Evolutionary conservation across 495 filamentous ascomycete genomes (phyloP), one percentile per base, ranked within the genome.

Genomic region (Sphaerosporella brunnea): DNA sequence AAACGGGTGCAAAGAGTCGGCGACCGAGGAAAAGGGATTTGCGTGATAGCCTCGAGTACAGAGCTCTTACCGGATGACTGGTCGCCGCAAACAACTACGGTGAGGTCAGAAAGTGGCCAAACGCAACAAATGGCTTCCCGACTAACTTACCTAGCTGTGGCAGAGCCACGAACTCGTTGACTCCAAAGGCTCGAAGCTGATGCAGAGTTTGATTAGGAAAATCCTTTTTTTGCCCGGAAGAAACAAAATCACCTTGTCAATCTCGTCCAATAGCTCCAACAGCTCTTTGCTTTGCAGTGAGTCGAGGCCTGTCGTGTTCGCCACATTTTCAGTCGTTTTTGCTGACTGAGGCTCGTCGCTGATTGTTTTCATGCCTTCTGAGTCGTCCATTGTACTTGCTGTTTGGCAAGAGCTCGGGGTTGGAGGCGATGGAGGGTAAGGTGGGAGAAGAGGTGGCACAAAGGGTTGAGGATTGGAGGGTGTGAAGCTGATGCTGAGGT

Each of bases 11-110:
- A 74, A 0, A 77, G 59, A 36, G 58, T 70, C 45, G 68, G 67
- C 23, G 67, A 67, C 0, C 58, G 60, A 0, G 73, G 73, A 51
- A 82, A 80, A 2, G 68, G 61, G 15, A 81, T 68, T 24, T 73
- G 73, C 3, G 76, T 77, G 18, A 82, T 70, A 3, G 75, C 74
- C 51, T 81, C 78, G 0, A 81, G 66, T 2, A 80, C 73, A 0
- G 78, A 80, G 59, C 73, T 77, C 51, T 78, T 79, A 4, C 75
- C 77, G 13, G 65, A 65, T 1, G 70, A 77, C 47, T 79, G 73
- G 59, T 77, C 70, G 3, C 77, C 75, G 50, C 70, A 77, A 0
- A 82, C 76, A 21, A 79, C 69, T 43, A 16, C 4, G 18, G 10
- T 5, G 18, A n/a, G 11, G 36, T 39, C 36, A n/a, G 28, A 32